phyloP scores from a whole-genome alignment of 1,139 yeast genomes.

The Wickerhamomyces sp. region DNA sequence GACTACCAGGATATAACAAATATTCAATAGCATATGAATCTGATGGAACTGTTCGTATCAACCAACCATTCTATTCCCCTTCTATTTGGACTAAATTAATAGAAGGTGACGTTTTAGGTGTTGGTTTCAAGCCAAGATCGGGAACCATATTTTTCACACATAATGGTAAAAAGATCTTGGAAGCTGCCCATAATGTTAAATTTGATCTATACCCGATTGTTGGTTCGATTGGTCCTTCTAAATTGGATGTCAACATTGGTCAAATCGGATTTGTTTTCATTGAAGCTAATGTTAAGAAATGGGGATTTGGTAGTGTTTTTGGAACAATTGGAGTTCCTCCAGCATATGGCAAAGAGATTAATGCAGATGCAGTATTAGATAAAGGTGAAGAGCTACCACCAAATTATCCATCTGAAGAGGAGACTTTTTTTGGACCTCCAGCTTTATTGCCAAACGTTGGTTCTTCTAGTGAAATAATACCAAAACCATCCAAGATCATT shows the following conservation, averaged over 20 bases:
- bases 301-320: conserved; percentile 80
- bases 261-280: conserved; percentile 85
- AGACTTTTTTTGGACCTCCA: conserved; percentile 56
- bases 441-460: conserved; percentile 14
- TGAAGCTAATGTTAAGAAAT: conserved; percentile 87
- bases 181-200: conserved; percentile 74
- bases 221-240: conserved; percentile 60
- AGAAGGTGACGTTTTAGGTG: conserved; percentile 84
- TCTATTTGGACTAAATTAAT: conserved; percentile 67
- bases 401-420: conserved; percentile 55
- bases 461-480: not conserved
- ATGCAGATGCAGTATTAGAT: conserved; percentile 55
- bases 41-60: conserved; percentile 74
- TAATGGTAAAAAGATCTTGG: conserved; percentile 78
- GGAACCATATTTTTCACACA: conserved; percentile 81
- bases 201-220: conserved; percentile 80
- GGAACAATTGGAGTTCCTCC: conserved; percentile 79
- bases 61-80: conserved; percentile 74
- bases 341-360: conserved; percentile 49
- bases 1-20: conserved; percentile 79
- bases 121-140: conserved; percentile 68
- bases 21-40: conserved; percentile 88
- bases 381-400: conserved; percentile 77
- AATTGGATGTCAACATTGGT: conserved; percentile 74
- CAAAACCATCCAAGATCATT: conserved; percentile 8